Percentiles rank a stretch among this genome's conserved stretches.
phyloP scores from a whole-genome alignment of 2,329 filamentous ascomycete genomes.

The Colletotrichum orchidophilum region DNA sequence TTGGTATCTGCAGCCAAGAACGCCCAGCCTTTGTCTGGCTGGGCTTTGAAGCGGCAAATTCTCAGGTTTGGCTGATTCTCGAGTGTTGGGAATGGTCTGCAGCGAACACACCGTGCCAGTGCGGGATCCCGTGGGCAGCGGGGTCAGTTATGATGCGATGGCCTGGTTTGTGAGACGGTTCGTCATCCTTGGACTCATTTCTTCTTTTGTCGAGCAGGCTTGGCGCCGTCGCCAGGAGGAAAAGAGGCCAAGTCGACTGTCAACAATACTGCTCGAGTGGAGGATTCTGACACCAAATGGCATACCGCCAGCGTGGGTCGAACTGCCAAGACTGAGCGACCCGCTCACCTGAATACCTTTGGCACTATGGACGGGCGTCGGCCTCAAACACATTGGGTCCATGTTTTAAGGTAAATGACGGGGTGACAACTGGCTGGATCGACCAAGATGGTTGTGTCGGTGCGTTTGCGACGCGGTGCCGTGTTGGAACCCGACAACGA shows the following conservation, averaged over 20 bases:
- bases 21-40: constrained; percentile 25
- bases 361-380: constrained; percentile 6
- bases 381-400: constrained; percentile 20
- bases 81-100: background rate
- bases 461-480: background rate
- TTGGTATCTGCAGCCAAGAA: constrained; percentile 33
- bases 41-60: constrained; percentile 29
- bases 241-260: background rate
- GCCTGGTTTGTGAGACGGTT: constrained; percentile 30
- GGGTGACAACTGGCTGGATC: background rate
- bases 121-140: background rate
- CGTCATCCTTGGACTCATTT: background rate
- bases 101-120: background rate
- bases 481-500: constrained; percentile 1
- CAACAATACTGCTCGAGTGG: background rate
- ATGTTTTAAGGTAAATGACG: constrained; percentile 21
- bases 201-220: constrained; percentile 15
- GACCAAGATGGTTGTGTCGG: background rate
- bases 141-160: constrained; percentile 15
- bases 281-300: constrained; percentile 24
- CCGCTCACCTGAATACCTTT: constrained; percentile 21
- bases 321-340: constrained; percentile 27
- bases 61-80: constrained; percentile 9
- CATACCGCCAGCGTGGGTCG: constrained; percentile 29
- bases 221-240: constrained; percentile 6